These are phyloP conservation scores for Paraurostyla sp. DNA, from an alignment of 73 alveolate species.

Conservation along the genomic window DNA sequence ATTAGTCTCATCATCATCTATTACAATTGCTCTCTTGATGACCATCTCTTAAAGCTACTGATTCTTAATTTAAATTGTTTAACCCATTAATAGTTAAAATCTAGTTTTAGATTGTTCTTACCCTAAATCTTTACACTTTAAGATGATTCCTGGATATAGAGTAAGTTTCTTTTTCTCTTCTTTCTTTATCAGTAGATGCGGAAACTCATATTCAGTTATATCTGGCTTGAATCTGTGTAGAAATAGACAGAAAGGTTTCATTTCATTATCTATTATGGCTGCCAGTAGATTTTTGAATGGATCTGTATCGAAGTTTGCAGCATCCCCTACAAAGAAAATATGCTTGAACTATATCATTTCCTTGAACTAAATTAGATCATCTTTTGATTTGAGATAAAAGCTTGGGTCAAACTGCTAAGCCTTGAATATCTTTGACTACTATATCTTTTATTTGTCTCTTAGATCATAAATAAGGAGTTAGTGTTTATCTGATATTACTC, in stretches of 20 bases:
- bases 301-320: background rate
- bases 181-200: background rate
- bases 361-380: background rate
- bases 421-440: background rate
- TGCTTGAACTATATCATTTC: constrained; percentile 18
- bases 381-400: background rate
- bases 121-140: constrained; percentile 46
- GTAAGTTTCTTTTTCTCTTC: background rate
- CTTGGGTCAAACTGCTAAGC: background rate
- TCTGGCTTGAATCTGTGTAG: constrained; percentile 21
- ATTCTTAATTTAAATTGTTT: background rate
- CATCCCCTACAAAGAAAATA: constrained; percentile 14
- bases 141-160: constrained; percentile 11
- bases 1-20: constrained; percentile 17
- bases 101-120: background rate
- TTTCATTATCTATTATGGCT: background rate
- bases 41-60: background rate
- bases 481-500: background rate
- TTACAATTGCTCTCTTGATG: background rate
- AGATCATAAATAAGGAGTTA: background rate
- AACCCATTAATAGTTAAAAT: constrained; percentile 6
- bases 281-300: background rate
- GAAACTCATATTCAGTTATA: background rate
- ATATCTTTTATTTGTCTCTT: background rate
- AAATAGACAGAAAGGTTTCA: constrained; percentile 53